These are phyloP conservation scores for Stereocaulon alpinum DNA, from an alignment of 495 filamentous ascomycete species.

Conservation along the genomic window DNA sequence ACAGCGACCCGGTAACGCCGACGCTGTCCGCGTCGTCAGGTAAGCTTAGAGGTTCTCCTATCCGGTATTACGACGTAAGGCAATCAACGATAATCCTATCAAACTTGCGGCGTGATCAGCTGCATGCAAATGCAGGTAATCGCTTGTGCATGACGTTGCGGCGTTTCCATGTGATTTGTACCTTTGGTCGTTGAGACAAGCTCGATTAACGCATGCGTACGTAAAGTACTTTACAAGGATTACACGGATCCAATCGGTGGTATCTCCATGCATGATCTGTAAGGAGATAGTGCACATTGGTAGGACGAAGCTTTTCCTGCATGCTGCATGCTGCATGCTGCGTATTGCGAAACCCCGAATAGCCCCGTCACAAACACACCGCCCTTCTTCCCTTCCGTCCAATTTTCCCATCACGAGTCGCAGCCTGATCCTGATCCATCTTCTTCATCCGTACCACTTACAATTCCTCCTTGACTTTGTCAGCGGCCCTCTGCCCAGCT, in stretches of 20 bases:
- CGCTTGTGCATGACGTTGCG: too few relatives aligned
- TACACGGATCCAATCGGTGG: conserved; percentile 1
- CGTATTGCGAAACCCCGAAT: neutral
- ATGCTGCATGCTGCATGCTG: neutral
- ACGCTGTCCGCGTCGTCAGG: neutral
- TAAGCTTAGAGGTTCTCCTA: neutral
- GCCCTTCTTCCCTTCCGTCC: conserved; percentile 1
- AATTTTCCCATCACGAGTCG: neutral
- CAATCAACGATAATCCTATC: neutral
- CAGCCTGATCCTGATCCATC: neutral
- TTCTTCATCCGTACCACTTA: conserved; percentile 9
- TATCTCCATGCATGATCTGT: conserved; percentile 1
- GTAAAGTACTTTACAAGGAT: neutral
- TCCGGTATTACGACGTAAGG: too few relatives aligned
- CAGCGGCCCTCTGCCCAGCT: conserved; percentile 23
- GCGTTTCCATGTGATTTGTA: neutral
- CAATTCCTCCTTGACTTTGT: conserved; percentile 28
- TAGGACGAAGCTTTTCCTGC: neutral
- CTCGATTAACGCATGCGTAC: neutral
- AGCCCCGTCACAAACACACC: conserved; percentile 1
- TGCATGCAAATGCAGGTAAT: too few relatives aligned
- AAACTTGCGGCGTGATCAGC: neutral
- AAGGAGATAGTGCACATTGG: neutral
- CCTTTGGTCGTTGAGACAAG: neutral
- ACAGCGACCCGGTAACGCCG: too few relatives aligned